A percentile compares a stretch with the other conserved stretches of the same genome.
phyloP scores from a whole-genome alignment of 2,329 filamentous ascomycete species.

The Pestalotiopsis sp. region DNA sequence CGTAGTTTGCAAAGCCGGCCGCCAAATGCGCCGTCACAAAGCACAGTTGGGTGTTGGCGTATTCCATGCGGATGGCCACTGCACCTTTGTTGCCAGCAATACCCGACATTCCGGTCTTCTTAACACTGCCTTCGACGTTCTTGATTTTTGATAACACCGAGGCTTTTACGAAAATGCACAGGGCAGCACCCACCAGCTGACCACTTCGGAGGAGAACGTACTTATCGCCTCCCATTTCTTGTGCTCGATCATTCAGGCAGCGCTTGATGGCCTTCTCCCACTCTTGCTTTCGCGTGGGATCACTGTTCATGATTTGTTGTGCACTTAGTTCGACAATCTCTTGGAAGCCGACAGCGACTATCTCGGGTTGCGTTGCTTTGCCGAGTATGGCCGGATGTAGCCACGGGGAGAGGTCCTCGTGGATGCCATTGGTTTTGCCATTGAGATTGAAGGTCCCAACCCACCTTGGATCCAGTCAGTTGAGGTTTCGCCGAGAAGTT shows the following conservation, averaged over 20 bases:
- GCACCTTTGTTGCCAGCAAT: conserved; percentile 99
- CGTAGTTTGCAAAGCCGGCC: conserved; percentile 94
- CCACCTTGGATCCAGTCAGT: conserved; percentile 36
- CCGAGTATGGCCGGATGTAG: conserved; percentile 67
- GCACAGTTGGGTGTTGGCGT: conserved; percentile 88
- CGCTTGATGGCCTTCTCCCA: conserved; percentile 85
- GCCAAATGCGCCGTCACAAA: conserved; percentile 97
- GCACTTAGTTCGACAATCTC: conserved; percentile 98
- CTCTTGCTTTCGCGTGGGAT: conserved; percentile 78
- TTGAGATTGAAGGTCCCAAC: conserved; percentile 96
- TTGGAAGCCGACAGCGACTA: conserved; percentile 91
- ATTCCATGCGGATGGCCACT: conserved; percentile 94
- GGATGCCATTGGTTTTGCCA: conserved; percentile 76
- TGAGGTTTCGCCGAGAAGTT: not conserved
- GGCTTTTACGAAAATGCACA: conserved; percentile 87
- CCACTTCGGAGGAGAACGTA: conserved; percentile 91
- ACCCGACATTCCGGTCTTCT: conserved; percentile 92
- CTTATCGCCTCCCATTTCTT: conserved; percentile 65
- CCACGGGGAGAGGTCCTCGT: conserved; percentile 83
- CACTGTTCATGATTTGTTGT: conserved; percentile 98
- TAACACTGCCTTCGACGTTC: conserved; percentile 94
- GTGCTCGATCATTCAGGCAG: conserved; percentile 74
- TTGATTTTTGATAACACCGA: conserved; percentile 81
- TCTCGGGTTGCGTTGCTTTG: conserved; percentile 69
- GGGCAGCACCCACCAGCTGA: conserved; percentile 89